A percentile compares a stretch with the other conserved stretches of the same genome.
These are phyloP conservation scores for Raffaelea deltoideospora DNA, from an alignment of 2,329 filamentous ascomycete genomes.

Conservation along the genomic window DNA sequence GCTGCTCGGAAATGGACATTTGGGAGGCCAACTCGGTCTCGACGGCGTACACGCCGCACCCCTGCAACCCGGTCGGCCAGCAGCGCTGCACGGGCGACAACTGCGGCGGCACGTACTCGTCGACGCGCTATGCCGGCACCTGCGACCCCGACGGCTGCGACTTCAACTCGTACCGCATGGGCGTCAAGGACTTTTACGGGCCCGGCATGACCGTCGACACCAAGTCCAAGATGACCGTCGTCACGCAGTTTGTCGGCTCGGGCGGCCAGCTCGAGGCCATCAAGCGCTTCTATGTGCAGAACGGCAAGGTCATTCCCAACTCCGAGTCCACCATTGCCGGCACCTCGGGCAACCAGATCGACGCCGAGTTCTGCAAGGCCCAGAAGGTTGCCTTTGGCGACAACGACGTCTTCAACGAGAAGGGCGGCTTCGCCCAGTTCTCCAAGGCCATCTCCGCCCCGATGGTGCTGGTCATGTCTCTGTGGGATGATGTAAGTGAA, in stretches of 20 bases:
- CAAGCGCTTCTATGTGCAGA: conserved; percentile 45
- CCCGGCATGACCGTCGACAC: conserved; percentile 40
- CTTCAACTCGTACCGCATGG: conserved; percentile 50
- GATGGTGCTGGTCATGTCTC: conserved; percentile 47
- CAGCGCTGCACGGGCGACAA: conserved; percentile 22
- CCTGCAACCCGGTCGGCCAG: conserved; percentile 30
- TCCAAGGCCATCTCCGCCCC: conserved; percentile 32
- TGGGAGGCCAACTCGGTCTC: conserved; percentile 24
- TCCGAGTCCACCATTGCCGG: conserved; percentile 22
- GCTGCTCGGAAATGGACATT: conserved; percentile 31
- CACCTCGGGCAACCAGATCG: conserved; percentile 24
- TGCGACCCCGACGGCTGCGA: conserved; percentile 54
- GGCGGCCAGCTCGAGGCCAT: conserved; percentile 33
- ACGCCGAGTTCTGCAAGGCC: conserved; percentile 34
- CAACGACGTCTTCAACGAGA: conserved; percentile 29
- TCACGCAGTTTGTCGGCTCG: conserved; percentile 44
- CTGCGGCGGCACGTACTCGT: conserved; percentile 33
- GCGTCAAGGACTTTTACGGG: conserved; percentile 41
- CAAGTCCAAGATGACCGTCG: conserved; percentile 39
- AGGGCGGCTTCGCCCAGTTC: conserved; percentile 40
- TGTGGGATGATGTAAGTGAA: conserved; percentile 38
- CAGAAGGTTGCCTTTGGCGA: conserved; percentile 40
- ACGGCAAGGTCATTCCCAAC: conserved; percentile 35
- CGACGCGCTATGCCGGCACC: conserved; percentile 23
- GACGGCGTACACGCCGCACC: conserved; percentile 42